Base-by-base conservation (phyloP, 2,329 filamentous ascomycete species). In the Samsoniella hepiali region DNA sequence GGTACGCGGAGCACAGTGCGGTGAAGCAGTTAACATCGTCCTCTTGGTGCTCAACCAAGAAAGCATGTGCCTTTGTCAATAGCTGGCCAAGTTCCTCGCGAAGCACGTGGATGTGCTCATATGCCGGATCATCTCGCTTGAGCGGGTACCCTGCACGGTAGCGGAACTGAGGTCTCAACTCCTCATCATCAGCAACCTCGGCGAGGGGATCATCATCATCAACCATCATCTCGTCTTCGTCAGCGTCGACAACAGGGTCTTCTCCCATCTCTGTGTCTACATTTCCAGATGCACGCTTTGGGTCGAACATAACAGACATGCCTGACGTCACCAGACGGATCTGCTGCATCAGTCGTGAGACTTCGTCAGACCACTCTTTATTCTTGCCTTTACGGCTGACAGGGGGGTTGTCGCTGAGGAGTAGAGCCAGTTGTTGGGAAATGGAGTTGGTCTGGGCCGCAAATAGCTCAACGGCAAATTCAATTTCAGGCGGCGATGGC, bases 291-390 rank as follows among this genome's bases (percentile, higher is more conserved):
- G 88, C 88, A 22, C 88, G 85, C 69, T 87, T 84, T 1, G 92
- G 88, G 71, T 97, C 92, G 72, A 99, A 98, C 11, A 99, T 81
- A 1, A 91, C 88, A 8, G 94, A 93, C 64, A 97, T 88, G 60
- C 95, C 95, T 3, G 94, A 96, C 32, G 96, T 87, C 51, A 97
- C 87, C n/a, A 99, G 82, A 36, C 94, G 85, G 15, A 99, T 81
- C 58, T 97, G 88, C 13, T 94, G 91, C 63, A 99, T 83, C 68
- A 97, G 92, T 62, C 95, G 83, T 2, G 93, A 94, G 34, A 98
- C 89, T 74, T 99, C 96, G 73, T 99, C 95, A 0, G 94, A 97
- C 95, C 95, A 99, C 70, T 97, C 94, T 76, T 98, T 99, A 69
- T 96, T 96, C 74, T 94, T 97, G 44, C 95, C 95, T 68, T 93